Percentiles rank a stretch among this genome's conserved stretches.
phyloP scores from a whole-genome alignment of 2,329 filamentous ascomycete genomes.

The Blastomyces emzantsi region DNA sequence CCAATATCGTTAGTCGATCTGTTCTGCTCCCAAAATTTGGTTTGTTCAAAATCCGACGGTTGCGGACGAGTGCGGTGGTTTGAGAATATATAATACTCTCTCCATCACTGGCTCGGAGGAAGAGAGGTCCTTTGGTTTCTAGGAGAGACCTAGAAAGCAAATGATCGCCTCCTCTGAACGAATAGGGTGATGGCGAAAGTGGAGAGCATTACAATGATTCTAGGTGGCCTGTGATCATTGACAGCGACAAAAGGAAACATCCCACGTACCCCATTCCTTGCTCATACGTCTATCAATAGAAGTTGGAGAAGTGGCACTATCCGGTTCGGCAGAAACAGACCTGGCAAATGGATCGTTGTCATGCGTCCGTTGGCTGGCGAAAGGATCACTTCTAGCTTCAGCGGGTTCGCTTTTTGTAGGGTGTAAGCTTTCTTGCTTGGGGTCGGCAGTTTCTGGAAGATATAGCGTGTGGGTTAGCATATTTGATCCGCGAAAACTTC shows the following conservation, averaged over 20 bases:
- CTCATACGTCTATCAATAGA: conserved; percentile 28
- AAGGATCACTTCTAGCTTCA: neutral
- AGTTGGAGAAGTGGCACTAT: conserved; percentile 2
- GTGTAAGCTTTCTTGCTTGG: neutral
- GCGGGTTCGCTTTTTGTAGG: neutral
- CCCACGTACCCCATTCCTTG: conserved; percentile 26
- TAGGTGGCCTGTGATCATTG: neutral
- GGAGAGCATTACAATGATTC: neutral
- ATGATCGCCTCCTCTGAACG: conserved; percentile 7
- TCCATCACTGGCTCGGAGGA: neutral
- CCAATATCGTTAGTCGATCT: neutral
- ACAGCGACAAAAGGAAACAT: neutral
- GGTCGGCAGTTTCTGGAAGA: neutral
- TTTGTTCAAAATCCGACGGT: neutral
- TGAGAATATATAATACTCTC: neutral
- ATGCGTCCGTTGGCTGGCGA: conserved; percentile 5
- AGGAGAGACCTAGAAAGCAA: neutral
- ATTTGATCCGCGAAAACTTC: neutral
- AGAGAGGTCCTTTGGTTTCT: neutral
- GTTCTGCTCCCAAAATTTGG: neutral
- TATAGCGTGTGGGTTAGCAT: neutral
- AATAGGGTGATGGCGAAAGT: neutral
- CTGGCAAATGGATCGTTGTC: conserved; percentile 5
- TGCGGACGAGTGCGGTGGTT: neutral
- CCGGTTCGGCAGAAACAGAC: neutral